Conservation (phyloP, 2,329 filamentous ascomycete genomes). For the Colletotrichum sp. region DNA sequence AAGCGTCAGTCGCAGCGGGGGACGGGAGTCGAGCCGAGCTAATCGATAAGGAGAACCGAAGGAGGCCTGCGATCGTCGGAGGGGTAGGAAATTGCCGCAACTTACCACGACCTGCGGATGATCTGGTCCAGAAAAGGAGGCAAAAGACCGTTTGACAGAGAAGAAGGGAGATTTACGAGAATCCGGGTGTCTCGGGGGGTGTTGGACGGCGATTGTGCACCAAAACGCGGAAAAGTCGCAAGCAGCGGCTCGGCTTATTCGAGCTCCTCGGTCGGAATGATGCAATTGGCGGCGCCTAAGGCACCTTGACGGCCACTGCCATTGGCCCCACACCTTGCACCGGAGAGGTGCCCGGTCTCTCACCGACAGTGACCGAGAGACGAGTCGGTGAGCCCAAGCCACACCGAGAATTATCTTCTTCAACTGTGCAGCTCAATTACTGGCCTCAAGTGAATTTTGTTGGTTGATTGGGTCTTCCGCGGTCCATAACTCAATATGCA, state of each 20-base stretch:
- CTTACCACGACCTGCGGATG: not conserved
- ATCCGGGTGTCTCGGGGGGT: not conserved
- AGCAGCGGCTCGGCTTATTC: slow-evolving; percentile 11
- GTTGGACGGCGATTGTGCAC: not conserved
- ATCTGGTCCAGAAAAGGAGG: not conserved
- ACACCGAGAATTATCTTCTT: not conserved
- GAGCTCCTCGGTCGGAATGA: slow-evolving; percentile 15
- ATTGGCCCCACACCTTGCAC: not conserved
- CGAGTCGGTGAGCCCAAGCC: not conserved
- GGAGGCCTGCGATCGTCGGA: not conserved
- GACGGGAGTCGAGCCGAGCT: not conserved
- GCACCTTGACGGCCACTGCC: slow-evolving; percentile 10
- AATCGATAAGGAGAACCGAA: not conserved
- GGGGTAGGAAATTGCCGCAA: not conserved
- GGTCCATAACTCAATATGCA: too few relatives aligned
- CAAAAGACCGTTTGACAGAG: not conserved
- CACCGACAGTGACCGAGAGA: not conserved
- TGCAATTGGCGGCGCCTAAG: slow-evolving; percentile 20
- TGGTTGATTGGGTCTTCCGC: not conserved
- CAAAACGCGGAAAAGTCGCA: slow-evolving; percentile 1
- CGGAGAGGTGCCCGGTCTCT: not conserved
- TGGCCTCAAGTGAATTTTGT: not conserved
- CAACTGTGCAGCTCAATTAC: not conserved
- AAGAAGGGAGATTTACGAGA: not conserved
- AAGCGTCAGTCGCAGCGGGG: not conserved